A percentile compares a stretch with the other conserved stretches of the same genome.
Evolutionary conservation across 768 basidiomycete genomes (phyloP).

Genomic region (Leccinellum rugosiceps): DNA sequence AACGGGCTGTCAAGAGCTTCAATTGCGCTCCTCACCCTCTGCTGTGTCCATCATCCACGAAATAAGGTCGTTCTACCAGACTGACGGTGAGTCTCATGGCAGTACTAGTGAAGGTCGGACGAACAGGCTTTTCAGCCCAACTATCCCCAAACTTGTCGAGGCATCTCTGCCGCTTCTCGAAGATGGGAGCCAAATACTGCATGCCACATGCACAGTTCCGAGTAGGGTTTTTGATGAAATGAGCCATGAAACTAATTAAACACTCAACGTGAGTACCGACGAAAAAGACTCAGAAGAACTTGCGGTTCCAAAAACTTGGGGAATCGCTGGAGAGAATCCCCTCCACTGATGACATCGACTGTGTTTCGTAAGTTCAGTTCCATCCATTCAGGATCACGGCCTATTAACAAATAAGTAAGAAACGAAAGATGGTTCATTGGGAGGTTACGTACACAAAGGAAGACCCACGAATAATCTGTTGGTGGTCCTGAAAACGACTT

Average conservation of each 20-base stretch:
- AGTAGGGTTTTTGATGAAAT: background rate
- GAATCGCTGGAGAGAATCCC: background rate
- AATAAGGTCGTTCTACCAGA: background rate
- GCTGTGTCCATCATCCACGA: background rate
- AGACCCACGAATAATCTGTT: background rate
- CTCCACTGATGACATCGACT: background rate
- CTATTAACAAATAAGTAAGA: background rate
- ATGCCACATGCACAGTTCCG: background rate
- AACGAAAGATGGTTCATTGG: background rate
- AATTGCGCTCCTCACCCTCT: background rate
- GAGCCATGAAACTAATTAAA: background rate
- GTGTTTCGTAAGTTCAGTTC: background rate
- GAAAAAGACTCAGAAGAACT: background rate
- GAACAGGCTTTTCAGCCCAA: background rate
- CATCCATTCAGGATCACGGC: conserved; percentile 4
- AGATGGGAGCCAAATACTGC: background rate
- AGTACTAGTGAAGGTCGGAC: background rate
- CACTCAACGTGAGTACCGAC: background rate
- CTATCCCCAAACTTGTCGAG: background rate
- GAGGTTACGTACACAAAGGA: background rate
- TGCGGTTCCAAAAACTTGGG: background rate
- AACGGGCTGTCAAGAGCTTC: background rate
- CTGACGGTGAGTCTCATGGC: background rate
- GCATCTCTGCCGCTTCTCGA: background rate
- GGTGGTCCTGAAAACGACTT: background rate